Base-by-base conservation (phyloP, 1,284 basidiomycete genomes). In the Melampsora abietis-canadensis region DNA sequence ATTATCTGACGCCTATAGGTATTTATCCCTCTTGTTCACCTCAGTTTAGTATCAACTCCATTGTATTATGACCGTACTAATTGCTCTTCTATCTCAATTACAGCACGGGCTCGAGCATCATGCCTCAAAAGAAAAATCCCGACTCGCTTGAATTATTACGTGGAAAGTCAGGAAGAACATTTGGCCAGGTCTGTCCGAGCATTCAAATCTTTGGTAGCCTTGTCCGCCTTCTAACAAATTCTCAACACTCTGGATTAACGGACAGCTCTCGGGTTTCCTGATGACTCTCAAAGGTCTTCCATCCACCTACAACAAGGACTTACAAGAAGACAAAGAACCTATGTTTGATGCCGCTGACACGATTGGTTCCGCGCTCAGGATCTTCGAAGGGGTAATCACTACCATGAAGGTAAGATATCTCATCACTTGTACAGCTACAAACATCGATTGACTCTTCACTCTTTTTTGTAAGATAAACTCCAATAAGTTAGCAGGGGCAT, bases 41-140 rank as follows among this genome's bases (percentile, higher is more conserved):
- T 59, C 47, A 21, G 37, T 44, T 12, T 54, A 15, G 44, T 10
- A n/a, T 47, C 21, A 15, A 37, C n/a, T 27, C 21, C 21, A 19
- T 17, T 7, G 1, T 31, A 54, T 69, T 17, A 57, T 21, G 51
- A 21, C n/a, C 2, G 2, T 8, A 44, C 27, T 57, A 57, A 21
- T 57, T 21, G 7, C 14, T 27, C 19, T n/a, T 27, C 51, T n/a
- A 62, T 31, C 44, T 60, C 6, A 19, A n/a, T 21, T 21, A 17
- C 76, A 94, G 92, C 82, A 98, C 95, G 46, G 95, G 95, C 14
- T 97, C 94, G 54, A 97, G 94, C 77, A 98, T 98, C 82, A 98
- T 98, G 95, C 95, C 95, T 1, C 95, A 98, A 82, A 98, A 98
- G 85, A 98, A 98, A 85, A 98, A 98, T 83, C 93, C 96, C 21